Base-by-base conservation (phyloP, 352 stramenopile genomes). In the Globisporangium recalcitrans region DNA sequence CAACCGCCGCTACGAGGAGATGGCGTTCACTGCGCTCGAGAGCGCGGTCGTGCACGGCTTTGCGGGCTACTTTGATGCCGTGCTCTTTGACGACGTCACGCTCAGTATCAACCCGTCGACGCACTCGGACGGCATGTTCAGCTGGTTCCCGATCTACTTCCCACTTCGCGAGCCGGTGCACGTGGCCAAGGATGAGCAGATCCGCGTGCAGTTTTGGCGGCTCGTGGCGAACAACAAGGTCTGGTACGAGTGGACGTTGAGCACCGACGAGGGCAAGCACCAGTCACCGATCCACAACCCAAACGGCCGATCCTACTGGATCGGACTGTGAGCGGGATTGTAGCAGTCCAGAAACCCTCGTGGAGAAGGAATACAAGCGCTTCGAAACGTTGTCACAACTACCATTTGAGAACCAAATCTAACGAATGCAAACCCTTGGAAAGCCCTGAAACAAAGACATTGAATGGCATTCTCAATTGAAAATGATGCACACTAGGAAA, bases 61-160 rank as follows among this genome's bases (percentile, higher is more conserved):
- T 61, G 85, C 96, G 1, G 97, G 97, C 16, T 98, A 98, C 63
- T 99, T 99, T 74, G 88, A 98, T 58, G 85, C 93, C 3, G 78
- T 97, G 60, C 77, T 99, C 9, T 99, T 98, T 63, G 83, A 88
- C 26, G 82, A 98, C 62, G 82, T 97, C 16, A 86, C 81, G 42
- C 90, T 98, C 55, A 98, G 90, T 60, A 99, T 99, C 75, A 88
- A 96, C 48, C 97, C 97, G 4, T 63, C 77, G 36, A 97, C 88
- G 24, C 97, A 98, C 74, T 99, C 96, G 10, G 80, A 93, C 58
- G 94, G 96, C 42, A 99, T 99, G 97, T 99, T 99, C 73, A 98
- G 89, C 58, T 99, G 97, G 97, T 99, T 99, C 76, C 97, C 97
- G 24, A 88, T 99, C 53, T 99, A 97, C 72, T 98, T 99, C 69